Percentiles rank a stretch among this genome's conserved stretches.
These are phyloP conservation scores for Corylus americana DNA, from an alignment of 306 rosid species.

Conservation along the genomic window DNA sequence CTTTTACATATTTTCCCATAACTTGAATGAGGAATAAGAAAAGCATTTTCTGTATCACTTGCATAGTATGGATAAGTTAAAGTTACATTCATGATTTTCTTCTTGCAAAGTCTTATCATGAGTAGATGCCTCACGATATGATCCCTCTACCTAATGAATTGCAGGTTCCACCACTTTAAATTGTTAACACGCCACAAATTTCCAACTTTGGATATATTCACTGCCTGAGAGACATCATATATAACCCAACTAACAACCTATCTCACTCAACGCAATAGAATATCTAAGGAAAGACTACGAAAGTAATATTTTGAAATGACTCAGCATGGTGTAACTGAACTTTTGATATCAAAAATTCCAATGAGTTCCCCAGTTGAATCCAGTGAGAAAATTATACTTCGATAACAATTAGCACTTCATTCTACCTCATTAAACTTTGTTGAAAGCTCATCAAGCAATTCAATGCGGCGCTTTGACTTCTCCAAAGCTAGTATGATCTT, in stretches of 20 bases:
- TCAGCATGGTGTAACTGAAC: background rate
- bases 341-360: background rate
- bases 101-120: background rate
- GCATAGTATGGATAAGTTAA: background rate
- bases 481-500: slow-evolving; percentile 84
- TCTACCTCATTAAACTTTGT: slow-evolving; percentile 75
- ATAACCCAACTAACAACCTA: background rate
- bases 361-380: background rate
- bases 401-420: slow-evolving; percentile 7
- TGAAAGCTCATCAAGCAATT: slow-evolving; percentile 78
- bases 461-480: slow-evolving; percentile 75
- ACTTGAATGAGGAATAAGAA: background rate
- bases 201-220: background rate
- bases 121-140: background rate
- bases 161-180: background rate
- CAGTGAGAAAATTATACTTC: background rate
- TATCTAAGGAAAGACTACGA: background rate
- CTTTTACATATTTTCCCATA: background rate
- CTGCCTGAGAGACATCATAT: background rate
- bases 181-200: background rate
- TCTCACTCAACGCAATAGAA: background rate
- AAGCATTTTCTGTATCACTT: background rate
- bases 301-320: background rate
- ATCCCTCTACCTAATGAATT: background rate
- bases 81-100: background rate